Evolutionary conservation across 441 rosid species (phyloP), one percentile per base, ranked within the genome.

Genomic region (Caryocar brasiliense): DNA sequence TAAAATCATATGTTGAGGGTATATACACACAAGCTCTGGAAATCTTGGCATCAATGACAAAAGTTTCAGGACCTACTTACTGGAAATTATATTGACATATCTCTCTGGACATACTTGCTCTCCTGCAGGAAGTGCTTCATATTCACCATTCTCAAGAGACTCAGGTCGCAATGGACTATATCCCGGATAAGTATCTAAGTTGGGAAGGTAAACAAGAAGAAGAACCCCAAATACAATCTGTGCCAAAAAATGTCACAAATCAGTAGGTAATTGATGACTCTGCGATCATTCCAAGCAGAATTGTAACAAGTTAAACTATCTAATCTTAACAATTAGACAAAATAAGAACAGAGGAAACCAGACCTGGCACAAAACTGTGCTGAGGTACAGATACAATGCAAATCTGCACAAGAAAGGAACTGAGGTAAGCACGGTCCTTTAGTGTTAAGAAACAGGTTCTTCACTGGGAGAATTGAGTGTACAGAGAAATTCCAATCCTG

Each of bases 41-140:
- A 20, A 18, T 51, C 24, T 32, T 24, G 21, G 6, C 26, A 40
- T 23, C 21, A 24, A 4, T 9, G 30, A 27, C 6, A 38, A 40
- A 44, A 10, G 23, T 29, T 41, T 46, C 40, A 51, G 48, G 20
- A 63, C 43, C 9, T 64, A 73, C 94, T 59, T 79, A 87, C 98
- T 68, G 47, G 98, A 81, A 58, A 83, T 56, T 51, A 92, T 64
- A 71, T 66, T 70, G 62, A 56, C 94, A 21, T 56, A 64, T 40
- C 76, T 82, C 81, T 92, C 98, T 0, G 98, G 96, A 56, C 92
- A 92, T 51, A 80, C 60, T 40, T 83, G 73, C 61, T 88, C 96
- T 51, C 72, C 95, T 53, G 56, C 82, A 12, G 66, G 71, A 69
- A 87, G 94, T 58, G 70, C 85, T 61, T 77, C 92, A 57, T 87